Evolutionary conservation across 202 grass and related monocot genomes (phyloP), one percentile per base, ranked within the genome.

Genomic region (Dendrocalamus latiflorus): DNA sequence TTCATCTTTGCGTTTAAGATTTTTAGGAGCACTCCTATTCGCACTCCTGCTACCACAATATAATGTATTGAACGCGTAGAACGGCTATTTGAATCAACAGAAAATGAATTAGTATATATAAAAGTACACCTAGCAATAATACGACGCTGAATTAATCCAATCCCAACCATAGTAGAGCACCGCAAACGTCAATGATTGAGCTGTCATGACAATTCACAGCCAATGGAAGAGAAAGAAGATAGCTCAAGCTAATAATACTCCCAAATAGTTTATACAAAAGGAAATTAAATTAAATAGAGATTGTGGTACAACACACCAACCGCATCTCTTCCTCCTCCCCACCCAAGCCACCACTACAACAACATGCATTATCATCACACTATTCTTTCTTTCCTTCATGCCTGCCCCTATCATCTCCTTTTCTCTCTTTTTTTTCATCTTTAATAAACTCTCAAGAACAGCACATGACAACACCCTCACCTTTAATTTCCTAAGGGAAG

Each of bases 281-380:
- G 43, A 68, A 76, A 84, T 68, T 74, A 61, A 81, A 76, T 89
- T 81, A 61, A 70, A 88, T 79, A 85, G 77, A 85, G 82, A 72
- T 83, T 70, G 74, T 83, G 79, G 50, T 37, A 69, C 21, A 18
- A 50, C 61, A 90, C 79, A 84, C 68, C 88, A 70, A 74, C 67
- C 74, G 51, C 79, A n/a, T n/a, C n/a, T 60, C 41, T 51, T 74
- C 79, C 59, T 17, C 79, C 14, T 64, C 72, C 3, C 41, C 74
- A 11, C n/a, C 65, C 48, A 56, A 76, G 74, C 71, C 38, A 86
- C 79, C 33, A 69, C 34, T 57, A 79, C 64, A 84, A 44, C 78
- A 24, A 71, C 78, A 24, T 77, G 17, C 6, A 55, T 74, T 81
- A 82, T 89, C 82, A 69, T 86, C 66, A 58, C 84, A 21, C 79